These are phyloP conservation scores for Pyrenophora graminea DNA, from an alignment of 2,329 filamentous ascomycete species.

Conservation along the genomic window DNA sequence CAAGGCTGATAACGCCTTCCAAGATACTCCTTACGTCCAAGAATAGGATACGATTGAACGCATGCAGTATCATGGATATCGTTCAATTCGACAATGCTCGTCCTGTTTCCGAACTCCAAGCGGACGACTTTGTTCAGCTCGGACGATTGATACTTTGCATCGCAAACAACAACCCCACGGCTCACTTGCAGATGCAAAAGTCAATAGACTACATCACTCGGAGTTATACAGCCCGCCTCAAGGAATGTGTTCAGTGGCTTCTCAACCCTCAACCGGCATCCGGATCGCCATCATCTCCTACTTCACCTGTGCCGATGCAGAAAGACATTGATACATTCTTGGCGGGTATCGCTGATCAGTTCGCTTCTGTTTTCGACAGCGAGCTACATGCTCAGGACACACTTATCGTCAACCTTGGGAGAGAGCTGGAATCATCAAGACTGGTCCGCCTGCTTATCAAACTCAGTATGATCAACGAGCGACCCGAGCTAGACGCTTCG, in stretches of 20 bases:
- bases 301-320: constrained; percentile 44
- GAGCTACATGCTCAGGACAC: constrained; percentile 79
- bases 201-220: constrained; percentile 77
- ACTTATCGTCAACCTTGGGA: constrained; percentile 69
- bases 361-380: constrained; percentile 75
- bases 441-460: constrained; percentile 81
- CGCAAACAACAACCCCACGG: constrained; percentile 67
- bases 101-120: constrained; percentile 75
- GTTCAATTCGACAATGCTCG: constrained; percentile 76
- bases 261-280: constrained; percentile 59
- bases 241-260: constrained; percentile 81
- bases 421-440: constrained; percentile 88
- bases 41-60: constrained; percentile 84
- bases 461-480: constrained; percentile 84
- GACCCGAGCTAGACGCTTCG: constrained; percentile 80
- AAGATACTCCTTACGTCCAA: constrained; percentile 91
- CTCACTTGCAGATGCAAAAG: constrained; percentile 66
- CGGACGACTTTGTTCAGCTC: constrained; percentile 83
- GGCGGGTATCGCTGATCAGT: constrained; percentile 74
- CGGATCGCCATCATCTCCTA: constrained; percentile 37
- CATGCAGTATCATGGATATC: constrained; percentile 87
- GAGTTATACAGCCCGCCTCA: constrained; percentile 76
- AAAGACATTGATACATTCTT: constrained; percentile 83
- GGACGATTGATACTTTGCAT: constrained; percentile 84
- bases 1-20: constrained; percentile 80